Evolutionary conservation across 352 stramenopile species (phyloP), one percentile per base, ranked within the genome.

Genomic region (Pythium phragmiticola): DNA sequence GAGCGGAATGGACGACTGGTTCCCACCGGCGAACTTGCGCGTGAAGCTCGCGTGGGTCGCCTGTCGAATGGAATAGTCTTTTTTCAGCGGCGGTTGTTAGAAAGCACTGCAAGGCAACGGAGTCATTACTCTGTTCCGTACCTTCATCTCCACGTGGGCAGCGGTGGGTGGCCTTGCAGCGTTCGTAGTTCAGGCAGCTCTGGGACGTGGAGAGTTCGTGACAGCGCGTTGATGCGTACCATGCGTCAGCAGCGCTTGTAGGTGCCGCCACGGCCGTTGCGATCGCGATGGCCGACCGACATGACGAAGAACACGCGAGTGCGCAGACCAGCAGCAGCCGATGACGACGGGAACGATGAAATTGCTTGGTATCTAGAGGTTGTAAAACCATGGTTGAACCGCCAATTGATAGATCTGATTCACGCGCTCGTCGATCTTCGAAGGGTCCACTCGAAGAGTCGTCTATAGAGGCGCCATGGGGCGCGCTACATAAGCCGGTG

Each of bases 81-180:
- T 30, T 13, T 14, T 57, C 6, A 46, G 30, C 50, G 23, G 9
- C 7, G 12, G 33, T 30, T 30, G 26, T 30, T 3, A 30, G 26
- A 30, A 30, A 5, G 13, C 17, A 26, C 28, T 2, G 19, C 21
- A 37, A 43, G 2, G 13, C 21, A 28, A 23, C 36, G 4, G 26
- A 5, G 4, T 30, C 26, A 34, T 26, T 50, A 28, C 5, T 3
- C 23, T 19, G 37, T 43, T 8, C 30, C 65, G 19, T 11, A 88
- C 79, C 83, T 82, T 94, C 83, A 26, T 91, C 80, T 3, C 85
- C 96, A 39, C 90, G 80, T 45, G 88, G 87, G 63, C 96, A 99
- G 23, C 94, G 82, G 68, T 98, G 88, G 2, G 94, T 98, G 21
- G 78, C 78, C 80, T 98, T 98, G 73, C 96, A 99, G 23, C 94